These are phyloP conservation scores for Aspergillus sclerotioniger DNA, from an alignment of 495 filamentous ascomycete species.

Conservation along the genomic window DNA sequence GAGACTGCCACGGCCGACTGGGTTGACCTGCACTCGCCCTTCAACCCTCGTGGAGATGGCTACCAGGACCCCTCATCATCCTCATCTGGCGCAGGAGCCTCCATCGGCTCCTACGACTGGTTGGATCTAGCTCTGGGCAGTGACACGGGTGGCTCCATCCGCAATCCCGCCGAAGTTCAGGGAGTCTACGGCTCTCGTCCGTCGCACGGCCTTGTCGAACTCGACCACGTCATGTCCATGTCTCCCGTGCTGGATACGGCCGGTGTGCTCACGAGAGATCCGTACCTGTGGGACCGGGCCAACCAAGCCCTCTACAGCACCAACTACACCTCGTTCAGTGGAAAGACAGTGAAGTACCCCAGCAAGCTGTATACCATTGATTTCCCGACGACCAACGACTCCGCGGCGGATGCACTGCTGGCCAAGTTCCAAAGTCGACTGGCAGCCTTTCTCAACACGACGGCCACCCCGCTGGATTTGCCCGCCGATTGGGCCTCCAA, in stretches of 20 bases:
- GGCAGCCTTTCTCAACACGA: constrained; percentile 4
- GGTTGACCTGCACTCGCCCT: constrained; percentile 37
- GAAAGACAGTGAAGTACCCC: not conserved
- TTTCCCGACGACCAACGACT: not conserved
- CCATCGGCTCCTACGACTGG: constrained; percentile 40
- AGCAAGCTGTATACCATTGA: constrained; percentile 1
- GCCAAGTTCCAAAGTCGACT: not conserved
- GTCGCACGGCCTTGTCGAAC: constrained; percentile 19
- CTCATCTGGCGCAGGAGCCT: constrained; percentile 34
- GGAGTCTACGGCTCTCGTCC: constrained; percentile 37
- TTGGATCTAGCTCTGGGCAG: constrained; percentile 46
- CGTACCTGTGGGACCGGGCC: constrained; percentile 45
- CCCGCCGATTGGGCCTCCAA: not conserved
- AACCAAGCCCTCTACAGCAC: constrained; percentile 38
- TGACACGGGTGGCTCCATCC: constrained; percentile 44
- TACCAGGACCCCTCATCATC: constrained; percentile 38
- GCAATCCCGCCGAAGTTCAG: constrained; percentile 30
- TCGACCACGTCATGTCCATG: constrained; percentile 43
- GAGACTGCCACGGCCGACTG: constrained; percentile 21
- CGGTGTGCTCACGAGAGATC: constrained; percentile 49
- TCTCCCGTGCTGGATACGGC: constrained; percentile 46
- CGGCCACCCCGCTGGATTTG: constrained; percentile 5
- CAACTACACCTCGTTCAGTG: constrained; percentile 20
- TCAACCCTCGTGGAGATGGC: constrained; percentile 44
- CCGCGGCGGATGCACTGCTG: not conserved